phyloP scores from a whole-genome alignment of 495 filamentous ascomycete species.

The Pseudomonodictys pantanalensis region DNA sequence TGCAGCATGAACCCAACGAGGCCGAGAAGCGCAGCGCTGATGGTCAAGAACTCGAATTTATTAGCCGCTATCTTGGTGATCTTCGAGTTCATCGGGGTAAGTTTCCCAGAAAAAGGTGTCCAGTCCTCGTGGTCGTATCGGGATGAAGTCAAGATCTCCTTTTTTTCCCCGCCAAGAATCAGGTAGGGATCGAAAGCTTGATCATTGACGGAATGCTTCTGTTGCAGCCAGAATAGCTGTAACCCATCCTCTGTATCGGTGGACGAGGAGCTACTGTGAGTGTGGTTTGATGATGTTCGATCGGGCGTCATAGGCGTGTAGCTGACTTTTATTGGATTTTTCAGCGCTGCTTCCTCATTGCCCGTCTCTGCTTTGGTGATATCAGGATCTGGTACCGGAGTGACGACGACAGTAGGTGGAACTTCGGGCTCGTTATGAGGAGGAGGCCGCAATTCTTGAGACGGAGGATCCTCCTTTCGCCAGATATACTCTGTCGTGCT shows the following conservation, averaged over 20 bases:
- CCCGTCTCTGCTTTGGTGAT: no score
- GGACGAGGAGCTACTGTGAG: no score
- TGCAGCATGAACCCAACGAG: constrained; percentile 35
- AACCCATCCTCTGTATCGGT: neutral
- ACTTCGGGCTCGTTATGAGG: no score
- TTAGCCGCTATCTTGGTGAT: neutral
- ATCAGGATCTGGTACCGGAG: no score
- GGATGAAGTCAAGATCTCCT: constrained; percentile 4
- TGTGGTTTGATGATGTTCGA: no score
- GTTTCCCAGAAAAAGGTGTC: neutral
- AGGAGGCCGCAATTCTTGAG: no score
- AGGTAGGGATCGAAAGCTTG: neutral
- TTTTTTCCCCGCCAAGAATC: neutral
- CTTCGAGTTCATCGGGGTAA: no score
- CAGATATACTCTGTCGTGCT: constrained; percentile 4
- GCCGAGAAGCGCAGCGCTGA: neutral
- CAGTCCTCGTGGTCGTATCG: neutral
- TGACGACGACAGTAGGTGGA: no score
- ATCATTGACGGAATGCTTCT: constrained; percentile 4
- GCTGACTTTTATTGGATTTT: neutral
- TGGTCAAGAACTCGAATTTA: neutral
- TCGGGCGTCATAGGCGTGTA: neutral
- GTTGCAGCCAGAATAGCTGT: constrained; percentile 4
- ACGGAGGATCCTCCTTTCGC: no score
- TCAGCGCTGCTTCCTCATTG: no score